phyloP scores from a whole-genome alignment of 1,284 basidiomycete genomes.

The Ceratobasidium sp. region DNA sequence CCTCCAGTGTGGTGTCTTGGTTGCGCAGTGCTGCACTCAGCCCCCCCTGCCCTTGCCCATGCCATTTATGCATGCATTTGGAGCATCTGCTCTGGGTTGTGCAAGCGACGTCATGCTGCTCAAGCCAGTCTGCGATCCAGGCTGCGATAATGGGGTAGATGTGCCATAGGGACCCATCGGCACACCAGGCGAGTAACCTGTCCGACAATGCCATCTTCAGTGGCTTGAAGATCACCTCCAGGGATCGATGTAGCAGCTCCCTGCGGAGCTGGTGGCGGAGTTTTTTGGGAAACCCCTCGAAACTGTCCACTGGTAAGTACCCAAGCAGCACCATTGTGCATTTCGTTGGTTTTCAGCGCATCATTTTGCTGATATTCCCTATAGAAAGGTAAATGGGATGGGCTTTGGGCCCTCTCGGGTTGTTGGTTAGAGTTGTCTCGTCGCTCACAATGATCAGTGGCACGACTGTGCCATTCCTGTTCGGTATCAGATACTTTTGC shows the following conservation, averaged over 20 bases:
- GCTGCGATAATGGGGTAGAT: constrained; percentile 43
- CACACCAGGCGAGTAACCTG: constrained; percentile 9
- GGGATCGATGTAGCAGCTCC: constrained; percentile 24
- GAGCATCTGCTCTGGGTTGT: constrained; percentile 6
- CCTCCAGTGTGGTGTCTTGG: background rate
- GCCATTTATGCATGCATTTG: background rate
- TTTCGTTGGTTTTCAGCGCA: constrained; percentile 27
- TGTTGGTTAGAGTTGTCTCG: background rate
- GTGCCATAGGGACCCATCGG: constrained; percentile 18
- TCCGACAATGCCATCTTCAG: constrained; percentile 11
- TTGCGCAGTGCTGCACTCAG: background rate
- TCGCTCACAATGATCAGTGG: background rate
- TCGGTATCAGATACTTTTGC: background rate
- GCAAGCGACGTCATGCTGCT: constrained; percentile 19
- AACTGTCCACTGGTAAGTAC: constrained; percentile 30
- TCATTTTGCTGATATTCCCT: constrained; percentile 36
- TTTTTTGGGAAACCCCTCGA: background rate
- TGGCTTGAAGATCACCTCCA: constrained; percentile 41
- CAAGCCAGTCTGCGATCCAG: constrained; percentile 16
- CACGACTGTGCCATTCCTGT: constrained; percentile 9
- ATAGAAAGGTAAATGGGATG: constrained; percentile 13
- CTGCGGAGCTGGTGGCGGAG: background rate
- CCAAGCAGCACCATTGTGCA: constrained; percentile 17
- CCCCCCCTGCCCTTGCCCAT: background rate
- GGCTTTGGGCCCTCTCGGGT: background rate